A percentile compares a stretch with the other conserved stretches of the same genome.
Evolutionary conservation across 768 basidiomycete species (phyloP).

Genomic region (Suillus lakei): DNA sequence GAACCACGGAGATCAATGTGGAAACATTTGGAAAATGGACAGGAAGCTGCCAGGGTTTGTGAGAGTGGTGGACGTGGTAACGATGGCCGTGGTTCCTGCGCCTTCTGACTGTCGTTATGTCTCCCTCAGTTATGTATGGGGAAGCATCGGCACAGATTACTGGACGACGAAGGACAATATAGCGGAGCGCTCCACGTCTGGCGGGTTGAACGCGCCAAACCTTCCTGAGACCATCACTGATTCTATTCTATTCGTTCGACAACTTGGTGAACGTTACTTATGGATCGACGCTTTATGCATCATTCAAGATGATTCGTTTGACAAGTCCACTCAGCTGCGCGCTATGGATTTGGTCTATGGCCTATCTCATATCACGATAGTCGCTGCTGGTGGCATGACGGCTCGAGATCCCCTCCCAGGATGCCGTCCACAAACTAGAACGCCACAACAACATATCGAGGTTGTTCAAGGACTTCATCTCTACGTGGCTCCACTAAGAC

Average conservation of each 20-base stretch:
- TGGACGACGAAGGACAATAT: conserved; percentile 10
- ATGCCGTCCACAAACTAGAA: not conserved
- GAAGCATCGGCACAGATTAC: conserved; percentile 4
- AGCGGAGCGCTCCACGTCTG: not conserved
- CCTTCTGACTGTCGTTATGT: conserved; percentile 6
- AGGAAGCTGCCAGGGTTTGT: conserved; percentile 1
- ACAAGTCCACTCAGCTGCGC: not conserved
- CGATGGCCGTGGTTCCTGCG: conserved; percentile 10
- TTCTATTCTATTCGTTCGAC: conserved; percentile 7
- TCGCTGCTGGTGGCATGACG: not conserved
- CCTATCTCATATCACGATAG: not conserved
- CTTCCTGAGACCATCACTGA: conserved; percentile 12
- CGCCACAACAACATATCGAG: not conserved
- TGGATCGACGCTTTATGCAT: conserved; percentile 6
- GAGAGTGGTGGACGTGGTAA: conserved; percentile 6
- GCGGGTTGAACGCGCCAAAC: not conserved
- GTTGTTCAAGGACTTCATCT: conserved; percentile 11
- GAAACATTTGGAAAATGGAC: conserved; percentile 7
- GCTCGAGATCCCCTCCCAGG: not conserved
- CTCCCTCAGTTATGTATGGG: conserved; percentile 14
- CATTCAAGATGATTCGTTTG: not conserved
- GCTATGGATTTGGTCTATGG: not conserved
- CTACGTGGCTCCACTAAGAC: conserved; percentile 19
- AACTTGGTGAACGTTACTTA: conserved; percentile 10
- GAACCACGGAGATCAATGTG: not conserved